Conservation (phyloP, 1,139 yeast genomes). For the Insectozyma bohioensis region DNA sequence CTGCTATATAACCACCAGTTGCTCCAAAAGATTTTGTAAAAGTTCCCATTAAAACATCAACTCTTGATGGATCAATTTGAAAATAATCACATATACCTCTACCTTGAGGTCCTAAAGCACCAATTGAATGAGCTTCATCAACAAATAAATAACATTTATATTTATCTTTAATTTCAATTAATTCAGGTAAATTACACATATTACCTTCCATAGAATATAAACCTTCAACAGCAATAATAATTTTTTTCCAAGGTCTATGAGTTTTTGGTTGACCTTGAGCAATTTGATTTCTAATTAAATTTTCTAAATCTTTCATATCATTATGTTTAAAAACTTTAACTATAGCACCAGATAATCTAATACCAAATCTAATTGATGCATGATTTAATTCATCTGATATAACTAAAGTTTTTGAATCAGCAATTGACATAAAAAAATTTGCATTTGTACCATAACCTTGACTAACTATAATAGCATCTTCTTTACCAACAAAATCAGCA, state of each 20-base stretch:
- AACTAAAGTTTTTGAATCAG: conserved; percentile 84
- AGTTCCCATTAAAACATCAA: conserved; percentile 96
- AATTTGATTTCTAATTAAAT: conserved; percentile 78
- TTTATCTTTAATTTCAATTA: conserved; percentile 74
- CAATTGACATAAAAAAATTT: conserved; percentile 78
- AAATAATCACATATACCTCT: conserved; percentile 95
- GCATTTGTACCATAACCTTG: conserved; percentile 98
- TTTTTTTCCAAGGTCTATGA: conserved; percentile 97
- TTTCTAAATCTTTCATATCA: conserved; percentile 81
- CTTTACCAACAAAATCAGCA: conserved; percentile 89
- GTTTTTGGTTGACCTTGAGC: conserved; percentile 96
- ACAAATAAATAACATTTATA: conserved; percentile 89
- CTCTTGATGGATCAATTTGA: conserved; percentile 67
- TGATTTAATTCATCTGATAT: conserved; percentile 94
- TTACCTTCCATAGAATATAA: conserved; percentile 98
- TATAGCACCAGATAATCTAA: conserved; percentile 88
- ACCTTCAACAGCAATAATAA: conserved; percentile 92
- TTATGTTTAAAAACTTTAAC: conserved; percentile 93
- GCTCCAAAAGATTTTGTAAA: conserved; percentile 98
- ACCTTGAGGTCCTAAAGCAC: conserved; percentile 94
- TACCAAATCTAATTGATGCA: conserved; percentile 93
- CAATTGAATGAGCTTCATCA: conserved; percentile 98
- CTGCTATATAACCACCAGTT: conserved; percentile 95
- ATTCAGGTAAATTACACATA: conserved; percentile 77
- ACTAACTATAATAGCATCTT: conserved; percentile 79